Percentiles rank a stretch among this genome's conserved stretches.
These are phyloP conservation scores for Senna siamea DNA, from an alignment of 306 rosid species.

Conservation along the genomic window DNA sequence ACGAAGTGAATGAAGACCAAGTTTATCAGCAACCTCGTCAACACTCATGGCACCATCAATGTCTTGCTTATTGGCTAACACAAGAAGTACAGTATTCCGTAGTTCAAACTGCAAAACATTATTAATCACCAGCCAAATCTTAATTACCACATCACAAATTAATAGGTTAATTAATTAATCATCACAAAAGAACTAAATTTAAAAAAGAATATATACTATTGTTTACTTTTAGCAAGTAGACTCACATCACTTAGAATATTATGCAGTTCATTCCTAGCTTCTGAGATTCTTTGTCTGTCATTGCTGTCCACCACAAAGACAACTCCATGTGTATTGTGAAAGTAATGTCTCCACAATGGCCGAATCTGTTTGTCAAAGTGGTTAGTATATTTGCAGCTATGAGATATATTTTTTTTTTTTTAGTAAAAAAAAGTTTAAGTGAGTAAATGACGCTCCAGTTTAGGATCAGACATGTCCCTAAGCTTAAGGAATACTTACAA, in stretches of 20 bases:
- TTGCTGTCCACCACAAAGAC: slow-evolving; percentile 58
- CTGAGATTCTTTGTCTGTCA: slow-evolving; percentile 48
- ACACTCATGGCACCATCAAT: slow-evolving; percentile 49
- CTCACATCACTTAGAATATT: slow-evolving; percentile 49
- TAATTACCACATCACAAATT: background rate
- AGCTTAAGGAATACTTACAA: too few relatives aligned
- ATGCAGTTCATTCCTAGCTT: slow-evolving; percentile 57
- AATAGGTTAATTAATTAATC: background rate
- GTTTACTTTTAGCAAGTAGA: background rate
- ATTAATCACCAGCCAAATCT: background rate
- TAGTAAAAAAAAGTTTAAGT: too few relatives aligned
- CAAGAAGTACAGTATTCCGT: slow-evolving; percentile 43
- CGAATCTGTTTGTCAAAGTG: slow-evolving; percentile 45
- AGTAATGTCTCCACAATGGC: slow-evolving; percentile 62
- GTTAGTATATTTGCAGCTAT: too few relatives aligned
- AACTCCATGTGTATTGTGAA: slow-evolving; percentile 53
- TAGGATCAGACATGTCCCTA: too few relatives aligned
- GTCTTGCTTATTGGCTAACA: slow-evolving; percentile 60
- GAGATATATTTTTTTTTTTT: too few relatives aligned
- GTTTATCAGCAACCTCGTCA: slow-evolving; percentile 49
- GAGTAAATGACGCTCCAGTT: too few relatives aligned
- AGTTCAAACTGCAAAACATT: slow-evolving; percentile 36
- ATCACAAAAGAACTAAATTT: background rate
- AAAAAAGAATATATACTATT: background rate
- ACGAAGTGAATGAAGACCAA: slow-evolving; percentile 47